Evolutionary conservation across 2,329 filamentous ascomycete genomes (phyloP).

Genomic region (Daldinia sp.): DNA sequence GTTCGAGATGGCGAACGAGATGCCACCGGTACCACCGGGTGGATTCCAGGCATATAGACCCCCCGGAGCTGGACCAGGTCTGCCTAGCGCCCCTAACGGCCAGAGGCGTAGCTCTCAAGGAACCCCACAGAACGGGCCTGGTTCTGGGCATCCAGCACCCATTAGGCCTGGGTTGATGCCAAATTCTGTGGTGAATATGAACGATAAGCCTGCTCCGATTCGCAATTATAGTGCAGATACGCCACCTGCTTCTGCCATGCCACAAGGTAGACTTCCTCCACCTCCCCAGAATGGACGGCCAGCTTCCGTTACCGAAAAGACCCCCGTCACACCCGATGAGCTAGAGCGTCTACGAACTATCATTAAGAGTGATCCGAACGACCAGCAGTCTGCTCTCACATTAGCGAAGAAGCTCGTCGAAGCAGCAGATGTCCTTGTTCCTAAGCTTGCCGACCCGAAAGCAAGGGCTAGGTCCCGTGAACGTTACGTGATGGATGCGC

Average conservation of each 20-base stretch:
- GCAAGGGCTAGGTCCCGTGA: conserved; percentile 82
- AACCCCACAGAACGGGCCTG: conserved; percentile 50
- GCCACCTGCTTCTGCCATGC: conserved; percentile 52
- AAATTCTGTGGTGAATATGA: conserved; percentile 67
- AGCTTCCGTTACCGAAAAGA: conserved; percentile 50
- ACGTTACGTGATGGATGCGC: conserved; percentile 84
- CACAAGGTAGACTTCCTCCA: conserved; percentile 55
- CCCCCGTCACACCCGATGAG: conserved; percentile 81
- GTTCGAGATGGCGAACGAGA: conserved; percentile 78
- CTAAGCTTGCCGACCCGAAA: conserved; percentile 74
- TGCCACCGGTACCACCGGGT: conserved; percentile 64
- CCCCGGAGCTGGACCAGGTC: conserved; percentile 41
- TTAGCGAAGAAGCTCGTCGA: conserved; percentile 89
- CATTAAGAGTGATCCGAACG: conserved; percentile 77
- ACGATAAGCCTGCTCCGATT: conserved; percentile 69
- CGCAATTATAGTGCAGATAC: conserved; percentile 67
- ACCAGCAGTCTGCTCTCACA: conserved; percentile 76
- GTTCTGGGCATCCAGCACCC: conserved; percentile 70
- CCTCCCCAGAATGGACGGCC: conserved; percentile 50
- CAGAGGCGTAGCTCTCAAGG: conserved; percentile 48
- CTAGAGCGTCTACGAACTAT: conserved; percentile 78
- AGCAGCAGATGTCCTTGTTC: conserved; percentile 80
- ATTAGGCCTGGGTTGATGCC: conserved; percentile 72
- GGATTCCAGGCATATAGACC: conserved; percentile 52
- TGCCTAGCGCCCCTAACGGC: conserved; percentile 48